A percentile compares a stretch with the other conserved stretches of the same genome.
phyloP scores from a whole-genome alignment of 2,329 filamentous ascomycete species.

The Pseudogymnoascus sp. region DNA sequence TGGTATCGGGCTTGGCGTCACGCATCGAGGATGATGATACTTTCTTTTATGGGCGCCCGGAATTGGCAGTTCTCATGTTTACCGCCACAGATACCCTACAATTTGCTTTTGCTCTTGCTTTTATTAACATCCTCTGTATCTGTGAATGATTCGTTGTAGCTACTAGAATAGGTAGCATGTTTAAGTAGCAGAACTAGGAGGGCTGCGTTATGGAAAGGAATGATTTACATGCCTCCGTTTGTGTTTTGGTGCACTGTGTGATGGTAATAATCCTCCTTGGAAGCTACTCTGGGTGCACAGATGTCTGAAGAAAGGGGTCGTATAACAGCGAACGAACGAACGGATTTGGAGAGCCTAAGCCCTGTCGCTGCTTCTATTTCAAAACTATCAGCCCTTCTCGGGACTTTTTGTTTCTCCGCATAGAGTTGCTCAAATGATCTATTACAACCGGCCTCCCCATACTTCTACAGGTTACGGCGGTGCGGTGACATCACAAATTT shows the following conservation, averaged over 20 bases:
- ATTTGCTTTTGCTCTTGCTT: neutral
- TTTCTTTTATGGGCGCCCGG: neutral
- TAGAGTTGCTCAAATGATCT: neutral
- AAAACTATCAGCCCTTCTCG: neutral
- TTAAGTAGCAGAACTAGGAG: neutral
- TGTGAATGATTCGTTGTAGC: neutral
- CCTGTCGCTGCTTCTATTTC: slow-evolving; percentile 33
- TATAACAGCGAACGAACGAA: neutral
- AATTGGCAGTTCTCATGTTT: slow-evolving; percentile 1
- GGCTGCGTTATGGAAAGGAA: neutral
- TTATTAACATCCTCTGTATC: neutral
- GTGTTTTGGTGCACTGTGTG: neutral
- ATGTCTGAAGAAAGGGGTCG: neutral
- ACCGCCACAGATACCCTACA: neutral
- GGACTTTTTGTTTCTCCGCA: neutral
- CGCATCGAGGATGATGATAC: neutral
- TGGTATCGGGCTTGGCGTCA: neutral
- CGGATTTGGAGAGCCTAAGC: neutral
- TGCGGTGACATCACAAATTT: neutral
- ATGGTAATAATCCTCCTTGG: neutral
- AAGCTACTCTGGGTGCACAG: neutral
- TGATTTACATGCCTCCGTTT: neutral
- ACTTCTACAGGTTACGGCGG: neutral
- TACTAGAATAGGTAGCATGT: neutral
- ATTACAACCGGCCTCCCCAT: neutral